These are phyloP conservation scores for Populus tomentosa DNA, from an alignment of 441 rosid species.

Conservation along the genomic window DNA sequence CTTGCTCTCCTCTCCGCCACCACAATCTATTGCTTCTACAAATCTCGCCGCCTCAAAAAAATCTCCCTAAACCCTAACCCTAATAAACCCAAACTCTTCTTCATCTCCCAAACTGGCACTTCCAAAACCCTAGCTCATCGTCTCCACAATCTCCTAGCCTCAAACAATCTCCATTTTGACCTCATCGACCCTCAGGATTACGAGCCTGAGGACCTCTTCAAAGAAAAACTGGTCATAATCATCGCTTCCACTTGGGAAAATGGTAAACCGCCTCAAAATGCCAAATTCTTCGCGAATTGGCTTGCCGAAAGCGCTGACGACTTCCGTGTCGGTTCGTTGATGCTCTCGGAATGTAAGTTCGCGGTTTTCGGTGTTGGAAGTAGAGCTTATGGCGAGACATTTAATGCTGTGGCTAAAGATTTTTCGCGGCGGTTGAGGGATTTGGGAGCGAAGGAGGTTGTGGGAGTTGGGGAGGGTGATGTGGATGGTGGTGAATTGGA, in stretches of 20 bases:
- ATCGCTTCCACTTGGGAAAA: conserved; percentile 86
- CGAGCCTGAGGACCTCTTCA: conserved; percentile 85
- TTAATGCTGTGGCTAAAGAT: conserved; percentile 68
- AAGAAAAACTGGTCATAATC: conserved; percentile 51
- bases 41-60: conserved; percentile 60
- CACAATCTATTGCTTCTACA: conserved; percentile 70
- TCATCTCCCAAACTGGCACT: conserved; percentile 79
- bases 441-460: conserved; percentile 68
- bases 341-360: conserved; percentile 59
- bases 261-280: conserved; percentile 64
- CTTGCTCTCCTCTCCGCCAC: conserved; percentile 77
- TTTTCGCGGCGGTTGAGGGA: conserved; percentile 53
- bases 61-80: conserved; percentile 17
- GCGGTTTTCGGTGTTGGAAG: conserved; percentile 87
- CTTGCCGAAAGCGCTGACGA: conserved; percentile 79
- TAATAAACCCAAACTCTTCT: conserved; percentile 37
- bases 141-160: conserved; percentile 36
- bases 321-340: conserved; percentile 73
- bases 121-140: conserved; percentile 65
- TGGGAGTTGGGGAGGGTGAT: conserved; percentile 61
- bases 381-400: conserved; percentile 56
- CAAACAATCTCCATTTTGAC: conserved; percentile 46
- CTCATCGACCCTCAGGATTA: conserved; percentile 67
- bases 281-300: conserved; percentile 65
- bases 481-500: conserved; percentile 67